Evolutionary conservation across 495 filamentous ascomycete genomes (phyloP), one percentile per base, ranked within the genome.

Genomic region (Aspergillus leporis): DNA sequence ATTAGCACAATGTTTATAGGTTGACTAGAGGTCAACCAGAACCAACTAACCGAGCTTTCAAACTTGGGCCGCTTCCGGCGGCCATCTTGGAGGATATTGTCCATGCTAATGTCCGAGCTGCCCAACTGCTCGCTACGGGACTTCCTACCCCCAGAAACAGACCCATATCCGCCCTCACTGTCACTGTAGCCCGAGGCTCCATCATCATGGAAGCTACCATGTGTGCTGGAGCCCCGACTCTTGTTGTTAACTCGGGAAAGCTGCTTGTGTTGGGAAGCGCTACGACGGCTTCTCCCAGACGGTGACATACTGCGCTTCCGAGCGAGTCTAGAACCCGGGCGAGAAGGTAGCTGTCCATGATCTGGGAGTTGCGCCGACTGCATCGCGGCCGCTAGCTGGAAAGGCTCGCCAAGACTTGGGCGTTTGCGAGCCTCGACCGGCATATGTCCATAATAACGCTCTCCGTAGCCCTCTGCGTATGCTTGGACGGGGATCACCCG

Each of bases 21-120:
- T 19, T 22, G 41, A 45, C 18, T 7, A 19, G 41, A 45, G 41
- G 41, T 22, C 41, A 45, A 45, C n/a, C 18, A 14, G 41, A 5
- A 45, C n/a, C 18, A 30, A 81, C 92, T 85, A 83, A 97, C 92
- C 63, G 92, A 96, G 75, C 92, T 97, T 64, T 96, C 92, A 71
- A 98, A 98, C 78, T 97, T 97, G 61, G 94, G 90, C 68, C 91
- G 85, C 81, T 98, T 97, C 61, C 94, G 85, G 73, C 94, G 87
- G 62, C 92, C 92, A 66, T 95, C 94, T 74, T 98, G 93, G 55
- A 98, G 89, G 74, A 98, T 98, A 67, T 98, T 98, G 58, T 96
- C 91, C 62, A 97, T 83, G 72, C 93, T 97, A 67, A 98, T 98
- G 57, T 98, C 94, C 4, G 94, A 92, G 68, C 90, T 95, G n/a